Base-by-base conservation (phyloP, 2,329 filamentous ascomycete species). In the Fusarium sp. region DNA sequence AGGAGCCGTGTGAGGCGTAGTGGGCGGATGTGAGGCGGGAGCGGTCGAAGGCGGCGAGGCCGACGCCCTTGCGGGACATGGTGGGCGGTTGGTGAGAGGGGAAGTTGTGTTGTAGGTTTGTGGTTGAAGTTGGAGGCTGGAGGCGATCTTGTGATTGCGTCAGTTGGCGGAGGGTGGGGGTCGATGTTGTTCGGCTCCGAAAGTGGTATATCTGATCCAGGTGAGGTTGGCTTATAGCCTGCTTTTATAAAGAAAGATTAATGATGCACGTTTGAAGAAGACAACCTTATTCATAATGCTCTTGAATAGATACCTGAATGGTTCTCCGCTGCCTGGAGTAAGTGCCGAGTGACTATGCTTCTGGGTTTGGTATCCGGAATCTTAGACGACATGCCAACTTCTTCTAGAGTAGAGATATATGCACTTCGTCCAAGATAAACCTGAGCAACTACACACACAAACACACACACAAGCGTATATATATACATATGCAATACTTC, bases 11-110 rank as follows among this genome's bases (percentile, higher is more conserved):
- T 29, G 91, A 93, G 69, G 95, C 95, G 86, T 96, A 98, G 79
- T 97, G 95, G 63, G 95, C 94, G 31, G 93, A 94, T 11, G 95
- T 94, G 73, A 98, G 91, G 64, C 92, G 93, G 71, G 92, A 93
- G 76, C 95, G 93, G 82, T 95, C 93, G 81, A 98, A 97, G 81
- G 95, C 95, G 35, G 93, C 95, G 67, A 98, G 91, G 79, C 96
- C 96, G 70, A 98, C 95, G 74, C 95, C 95, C 84, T 94, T 94
- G 78, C 93, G 92, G 22, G 91, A 92, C 91, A 92, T 92, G 65
- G 35, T 79, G 45, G 61, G 33, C 25, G 56, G 35, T 20, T 16
- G 6, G 16, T 56, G 54, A 18, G 9, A 20, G 20, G 6, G 7
- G 9, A 35, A 10, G n/a, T 63, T 35, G 29, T 11, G 62, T 29